These are phyloP conservation scores for Allium sativum DNA, from an alignment of 106 monocot genomes.

Conservation along the genomic window DNA sequence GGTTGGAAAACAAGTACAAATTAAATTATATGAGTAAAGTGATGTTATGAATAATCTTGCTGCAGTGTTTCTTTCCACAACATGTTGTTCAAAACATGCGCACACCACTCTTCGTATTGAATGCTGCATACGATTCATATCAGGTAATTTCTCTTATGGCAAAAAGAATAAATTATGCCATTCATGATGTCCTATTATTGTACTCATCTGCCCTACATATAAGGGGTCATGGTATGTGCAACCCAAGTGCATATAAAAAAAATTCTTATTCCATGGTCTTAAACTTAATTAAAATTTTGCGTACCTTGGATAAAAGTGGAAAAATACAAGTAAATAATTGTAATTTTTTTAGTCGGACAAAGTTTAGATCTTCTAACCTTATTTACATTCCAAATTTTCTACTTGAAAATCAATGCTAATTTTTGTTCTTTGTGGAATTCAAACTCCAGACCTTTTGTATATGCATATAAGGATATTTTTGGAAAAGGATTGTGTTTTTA, in stretches of 20 bases:
- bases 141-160: constrained; percentile 31
- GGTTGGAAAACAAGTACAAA: not conserved
- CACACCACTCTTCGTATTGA: constrained; percentile 73
- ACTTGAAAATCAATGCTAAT: no score
- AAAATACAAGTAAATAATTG: no score
- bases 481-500: no score
- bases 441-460: no score
- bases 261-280: not conserved
- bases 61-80: constrained; percentile 89
- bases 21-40: not conserved
- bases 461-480: constrained; percentile 5
- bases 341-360: no score
- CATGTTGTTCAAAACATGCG: constrained; percentile 44
- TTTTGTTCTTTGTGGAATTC: not conserved
- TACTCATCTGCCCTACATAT: no score
- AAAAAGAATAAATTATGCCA: not conserved
- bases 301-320: not conserved
- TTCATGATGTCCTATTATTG: not conserved
- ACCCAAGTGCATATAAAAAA: no score
- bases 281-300: not conserved
- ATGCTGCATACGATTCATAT: constrained; percentile 91
- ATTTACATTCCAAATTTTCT: no score
- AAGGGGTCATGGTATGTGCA: no score
- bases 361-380: no score
- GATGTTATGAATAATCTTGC: not conserved